Evolutionary conservation across 495 filamentous ascomycete genomes (phyloP).

Genomic region (Alectoria sarmentosa): DNA sequence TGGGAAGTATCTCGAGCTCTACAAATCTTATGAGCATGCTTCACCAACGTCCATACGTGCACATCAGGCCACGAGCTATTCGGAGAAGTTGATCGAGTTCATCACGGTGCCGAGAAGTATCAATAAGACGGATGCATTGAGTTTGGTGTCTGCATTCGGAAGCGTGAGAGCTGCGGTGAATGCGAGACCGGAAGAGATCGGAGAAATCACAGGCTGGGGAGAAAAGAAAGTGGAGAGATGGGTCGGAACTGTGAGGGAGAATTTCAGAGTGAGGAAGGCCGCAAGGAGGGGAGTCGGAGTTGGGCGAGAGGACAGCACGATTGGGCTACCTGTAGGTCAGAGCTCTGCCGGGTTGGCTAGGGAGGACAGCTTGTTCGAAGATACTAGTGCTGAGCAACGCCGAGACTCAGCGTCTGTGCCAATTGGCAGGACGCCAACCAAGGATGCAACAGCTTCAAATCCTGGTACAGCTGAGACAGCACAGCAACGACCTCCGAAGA

Average conservation of each 20-base stretch:
- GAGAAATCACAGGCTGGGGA: constrained; percentile 81
- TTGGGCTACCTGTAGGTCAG: constrained; percentile 25
- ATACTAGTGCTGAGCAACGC: constrained; percentile 15
- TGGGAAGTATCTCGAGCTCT: constrained; percentile 85
- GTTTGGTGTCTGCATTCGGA: constrained; percentile 81
- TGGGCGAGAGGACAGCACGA: constrained; percentile 27
- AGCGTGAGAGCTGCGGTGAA: constrained; percentile 80
- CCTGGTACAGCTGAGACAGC: constrained; percentile 20
- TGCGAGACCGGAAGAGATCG: constrained; percentile 75
- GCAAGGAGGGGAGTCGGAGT: constrained; percentile 44
- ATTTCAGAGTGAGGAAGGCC: constrained; percentile 67
- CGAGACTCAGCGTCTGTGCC: constrained; percentile 35
- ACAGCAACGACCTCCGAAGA: constrained; percentile 26
- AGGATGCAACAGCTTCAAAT: constrained; percentile 28
- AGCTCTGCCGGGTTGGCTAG: constrained; percentile 24
- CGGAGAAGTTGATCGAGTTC: constrained; percentile 88
- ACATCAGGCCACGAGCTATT: constrained; percentile 72
- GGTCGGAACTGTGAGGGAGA: constrained; percentile 72
- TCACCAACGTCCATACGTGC: constrained; percentile 73
- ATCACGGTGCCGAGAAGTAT: constrained; percentile 82
- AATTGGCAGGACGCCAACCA: constrained; percentile 32
- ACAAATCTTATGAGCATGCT: constrained; percentile 86
- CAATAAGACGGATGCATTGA: constrained; percentile 90
- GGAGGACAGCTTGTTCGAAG: constrained; percentile 26
- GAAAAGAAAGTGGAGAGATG: constrained; percentile 88